Evolutionary conservation across 805 yeast genomes (phyloP), one percentile per base, ranked within the genome.

Genomic region (Candida saitoana): DNA sequence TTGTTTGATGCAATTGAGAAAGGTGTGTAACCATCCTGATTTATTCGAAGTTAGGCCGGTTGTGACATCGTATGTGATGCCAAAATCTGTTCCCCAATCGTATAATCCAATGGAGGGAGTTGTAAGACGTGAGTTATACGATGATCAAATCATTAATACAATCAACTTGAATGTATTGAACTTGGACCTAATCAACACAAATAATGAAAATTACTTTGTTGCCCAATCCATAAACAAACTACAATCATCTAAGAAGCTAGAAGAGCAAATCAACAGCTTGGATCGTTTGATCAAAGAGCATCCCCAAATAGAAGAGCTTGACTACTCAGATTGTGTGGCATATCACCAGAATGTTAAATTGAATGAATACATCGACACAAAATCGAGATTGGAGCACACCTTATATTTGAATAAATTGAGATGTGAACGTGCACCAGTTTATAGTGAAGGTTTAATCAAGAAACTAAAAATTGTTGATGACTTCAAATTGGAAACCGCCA

Each of bases 21-120:
- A 93, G 60, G 97, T 90, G 20, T 89, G 97, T 67, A 90, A 90
- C 55, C 98, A 90, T 62, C 96, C 96, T 0, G 97, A 93, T 65
- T 66, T 93, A 45, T 95, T 93, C 65, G 99, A 93, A 60, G 96
- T 90, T 5, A 73, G 99, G 45, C 98, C 98, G 0, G 87, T 93
- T 49, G 76, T 87, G 32, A 93, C 99, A 0, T 90, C 98, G 2
- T 82, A 87, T 57, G 85, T 91, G 0, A 69, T 89, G 70, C 78
- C 79, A 2, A 70, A 71, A 36, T 77, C 88, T 1, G 88, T 86
- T 4, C 65, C 75, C 2, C 64, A 79, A 1, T 58, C 67, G 5
- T 87, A 69, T 54, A 60, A 61, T 18, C 49, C 60, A 11, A 64
- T 67, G 20, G 79, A 76, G 40, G 47, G 66, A 33, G 45, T 69